phyloP scores from a whole-genome alignment of 164 flowering plant genomes.

The Santalum album region DNA sequence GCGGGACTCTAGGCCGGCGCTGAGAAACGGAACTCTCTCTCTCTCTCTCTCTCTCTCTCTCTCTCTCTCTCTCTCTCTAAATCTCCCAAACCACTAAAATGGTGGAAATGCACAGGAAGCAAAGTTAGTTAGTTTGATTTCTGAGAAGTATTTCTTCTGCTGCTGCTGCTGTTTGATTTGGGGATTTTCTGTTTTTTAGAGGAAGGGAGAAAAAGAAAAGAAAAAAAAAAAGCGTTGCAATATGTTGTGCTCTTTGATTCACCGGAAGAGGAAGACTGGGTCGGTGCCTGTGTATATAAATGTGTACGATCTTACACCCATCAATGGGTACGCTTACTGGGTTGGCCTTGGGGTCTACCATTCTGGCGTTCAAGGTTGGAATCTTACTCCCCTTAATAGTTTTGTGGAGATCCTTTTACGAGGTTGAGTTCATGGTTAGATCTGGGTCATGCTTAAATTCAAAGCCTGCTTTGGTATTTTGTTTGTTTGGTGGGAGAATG shows the following conservation, averaged over 20 bases:
- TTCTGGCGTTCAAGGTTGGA: slow-evolving; percentile 57
- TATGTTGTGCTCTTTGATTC: slow-evolving; percentile 31
- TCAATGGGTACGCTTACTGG: slow-evolving; percentile 67
- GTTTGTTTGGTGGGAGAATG: background rate
- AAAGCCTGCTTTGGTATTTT: background rate
- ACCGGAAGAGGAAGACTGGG: slow-evolving; percentile 40
- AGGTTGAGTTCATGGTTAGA: background rate
- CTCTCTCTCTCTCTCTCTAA: no score
- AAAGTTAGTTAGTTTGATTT: no score
- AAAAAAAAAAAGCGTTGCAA: background rate
- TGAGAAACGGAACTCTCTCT: background rate
- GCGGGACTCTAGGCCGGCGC: background rate
- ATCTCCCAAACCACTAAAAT: no score
- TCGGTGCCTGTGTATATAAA: slow-evolving; percentile 56
- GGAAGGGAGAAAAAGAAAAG: no score
- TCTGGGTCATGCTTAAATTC: background rate
- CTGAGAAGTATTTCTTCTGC: no score
- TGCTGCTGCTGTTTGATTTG: background rate
- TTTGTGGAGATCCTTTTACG: background rate
- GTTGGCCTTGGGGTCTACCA: slow-evolving; percentile 64
- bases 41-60: background rate
- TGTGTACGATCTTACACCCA: slow-evolving; percentile 60
- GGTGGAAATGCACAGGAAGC: no score
- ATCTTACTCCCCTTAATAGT: background rate
- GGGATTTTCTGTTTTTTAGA: no score